These are phyloP conservation scores for Fusarium compactum DNA, from an alignment of 2,329 filamentous ascomycete genomes.

Conservation along the genomic window DNA sequence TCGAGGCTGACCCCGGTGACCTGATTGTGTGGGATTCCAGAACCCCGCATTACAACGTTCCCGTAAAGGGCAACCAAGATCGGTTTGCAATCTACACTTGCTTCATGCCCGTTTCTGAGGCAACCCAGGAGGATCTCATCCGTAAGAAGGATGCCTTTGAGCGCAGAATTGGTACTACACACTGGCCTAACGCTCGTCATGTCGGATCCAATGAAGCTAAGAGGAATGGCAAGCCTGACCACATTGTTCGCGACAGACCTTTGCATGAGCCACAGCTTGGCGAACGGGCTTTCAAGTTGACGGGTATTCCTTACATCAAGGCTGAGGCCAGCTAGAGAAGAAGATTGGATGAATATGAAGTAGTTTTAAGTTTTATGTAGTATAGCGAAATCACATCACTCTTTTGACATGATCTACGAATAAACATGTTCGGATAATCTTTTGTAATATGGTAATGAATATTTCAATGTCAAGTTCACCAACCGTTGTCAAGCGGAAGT, in stretches of 20 bases:
- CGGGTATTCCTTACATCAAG: conserved; percentile 43
- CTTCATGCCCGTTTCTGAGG: conserved; percentile 39
- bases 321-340: background rate
- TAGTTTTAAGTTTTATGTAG: background rate
- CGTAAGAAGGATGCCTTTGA: conserved; percentile 58
- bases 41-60: conserved; percentile 58
- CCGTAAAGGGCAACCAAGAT: conserved; percentile 48
- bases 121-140: conserved; percentile 52
- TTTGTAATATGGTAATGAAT: background rate
- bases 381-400: background rate
- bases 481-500: background rate
- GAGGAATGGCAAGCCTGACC: conserved; percentile 39
- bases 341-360: background rate
- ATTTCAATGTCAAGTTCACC: background rate
- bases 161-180: conserved; percentile 53
- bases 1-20: conserved; percentile 58
- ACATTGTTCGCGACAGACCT: conserved; percentile 31
- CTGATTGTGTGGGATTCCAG: conserved; percentile 56
- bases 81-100: conserved; percentile 51
- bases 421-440: too few species aligned
- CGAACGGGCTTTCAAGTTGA: conserved; percentile 42
- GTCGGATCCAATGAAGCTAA: conserved; percentile 33
- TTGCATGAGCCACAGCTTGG: conserved; percentile 33
- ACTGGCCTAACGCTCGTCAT: conserved; percentile 55
- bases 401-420: background rate